Evolutionary conservation across 1,284 basidiomycete genomes (phyloP).

Genomic region (Irpex sp.): DNA sequence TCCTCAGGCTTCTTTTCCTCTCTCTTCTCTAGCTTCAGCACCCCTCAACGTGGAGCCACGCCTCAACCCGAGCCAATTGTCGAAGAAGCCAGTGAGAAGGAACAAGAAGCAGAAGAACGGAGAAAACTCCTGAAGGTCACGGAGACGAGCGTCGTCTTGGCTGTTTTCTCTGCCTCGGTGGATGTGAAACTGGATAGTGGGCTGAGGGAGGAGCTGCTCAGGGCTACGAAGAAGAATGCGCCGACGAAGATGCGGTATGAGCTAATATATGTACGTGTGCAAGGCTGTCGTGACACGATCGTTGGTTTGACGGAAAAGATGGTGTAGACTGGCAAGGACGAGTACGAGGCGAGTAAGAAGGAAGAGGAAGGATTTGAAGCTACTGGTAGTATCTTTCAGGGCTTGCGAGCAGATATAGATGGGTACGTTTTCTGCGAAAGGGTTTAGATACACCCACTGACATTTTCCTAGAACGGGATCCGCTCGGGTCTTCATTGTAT

Average conservation of each 20-base stretch:
- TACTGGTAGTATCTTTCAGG: constrained; percentile 82
- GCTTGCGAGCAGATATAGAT: constrained; percentile 79
- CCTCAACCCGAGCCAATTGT: constrained; percentile 41
- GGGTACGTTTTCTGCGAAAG: constrained; percentile 45
- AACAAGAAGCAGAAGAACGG: constrained; percentile 12
- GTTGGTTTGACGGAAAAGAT: background rate
- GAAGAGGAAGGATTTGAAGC: constrained; percentile 59
- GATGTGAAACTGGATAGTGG: constrained; percentile 72
- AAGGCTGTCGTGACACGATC: background rate
- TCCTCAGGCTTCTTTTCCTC: constrained; percentile 71
- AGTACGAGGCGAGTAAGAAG: constrained; percentile 75
- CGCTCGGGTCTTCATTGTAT: constrained; percentile 76
- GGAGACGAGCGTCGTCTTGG: constrained; percentile 69
- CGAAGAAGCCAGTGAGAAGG: constrained; percentile 44
- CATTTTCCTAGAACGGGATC: constrained; percentile 46
- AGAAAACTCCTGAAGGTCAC: constrained; percentile 31
- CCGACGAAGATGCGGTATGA: constrained; percentile 78
- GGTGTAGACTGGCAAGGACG: constrained; percentile 79
- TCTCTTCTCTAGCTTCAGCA: constrained; percentile 60
- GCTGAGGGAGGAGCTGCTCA: constrained; percentile 76
- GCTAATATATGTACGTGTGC: constrained; percentile 74
- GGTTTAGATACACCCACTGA: background rate
- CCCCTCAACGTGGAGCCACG: constrained; percentile 36
- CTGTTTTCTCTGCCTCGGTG: constrained; percentile 82
- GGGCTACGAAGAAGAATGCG: constrained; percentile 95